Percentiles rank a stretch among this genome's conserved stretches.
Evolutionary conservation across 176 grass and related monocot genomes (phyloP).

Genomic region (Bolboschoenus planiculmis): DNA sequence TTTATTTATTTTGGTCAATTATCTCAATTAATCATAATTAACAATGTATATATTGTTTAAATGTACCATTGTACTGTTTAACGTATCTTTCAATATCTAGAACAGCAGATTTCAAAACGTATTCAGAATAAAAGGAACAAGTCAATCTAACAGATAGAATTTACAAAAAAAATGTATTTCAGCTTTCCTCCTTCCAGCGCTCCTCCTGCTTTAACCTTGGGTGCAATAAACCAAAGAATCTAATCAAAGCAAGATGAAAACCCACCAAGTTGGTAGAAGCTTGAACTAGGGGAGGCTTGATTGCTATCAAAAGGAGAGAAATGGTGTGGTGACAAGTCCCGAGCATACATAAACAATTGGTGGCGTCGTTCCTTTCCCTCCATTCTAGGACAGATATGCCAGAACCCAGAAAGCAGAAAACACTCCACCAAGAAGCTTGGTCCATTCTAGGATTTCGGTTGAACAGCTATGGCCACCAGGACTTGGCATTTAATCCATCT

Average conservation of each 20-base stretch:
- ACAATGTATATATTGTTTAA: background rate
- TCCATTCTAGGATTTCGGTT: constrained; percentile 74
- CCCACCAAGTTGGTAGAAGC: too few species aligned
- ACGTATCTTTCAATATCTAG: background rate
- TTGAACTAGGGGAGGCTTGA: constrained; percentile 64
- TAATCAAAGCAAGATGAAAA: constrained; percentile 46
- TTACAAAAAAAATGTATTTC: background rate
- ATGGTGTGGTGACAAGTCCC: constrained; percentile 64
- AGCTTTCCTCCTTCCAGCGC: background rate
- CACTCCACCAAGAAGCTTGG: constrained; percentile 63
- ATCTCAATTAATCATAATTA: background rate
- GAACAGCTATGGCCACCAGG: constrained; percentile 33
- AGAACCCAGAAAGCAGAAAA: constrained; percentile 94
- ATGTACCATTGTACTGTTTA: background rate
- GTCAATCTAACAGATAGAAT: background rate
- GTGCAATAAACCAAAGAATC: constrained; percentile 66
- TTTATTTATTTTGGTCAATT: background rate
- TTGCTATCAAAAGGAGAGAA: constrained; percentile 77
- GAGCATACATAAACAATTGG: constrained; percentile 79
- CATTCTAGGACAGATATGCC: constrained; percentile 64
- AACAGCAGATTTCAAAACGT: background rate
- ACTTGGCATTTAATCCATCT: constrained; percentile 74
- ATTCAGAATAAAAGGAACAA: background rate
- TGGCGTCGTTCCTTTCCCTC: constrained; percentile 47
- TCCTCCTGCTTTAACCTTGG: constrained; percentile 18